A percentile compares a stretch with the other conserved stretches of the same genome.
Conservation (phyloP, 768 basidiomycete species). For the Krasilnikovozyma curviuscula region DNA sequence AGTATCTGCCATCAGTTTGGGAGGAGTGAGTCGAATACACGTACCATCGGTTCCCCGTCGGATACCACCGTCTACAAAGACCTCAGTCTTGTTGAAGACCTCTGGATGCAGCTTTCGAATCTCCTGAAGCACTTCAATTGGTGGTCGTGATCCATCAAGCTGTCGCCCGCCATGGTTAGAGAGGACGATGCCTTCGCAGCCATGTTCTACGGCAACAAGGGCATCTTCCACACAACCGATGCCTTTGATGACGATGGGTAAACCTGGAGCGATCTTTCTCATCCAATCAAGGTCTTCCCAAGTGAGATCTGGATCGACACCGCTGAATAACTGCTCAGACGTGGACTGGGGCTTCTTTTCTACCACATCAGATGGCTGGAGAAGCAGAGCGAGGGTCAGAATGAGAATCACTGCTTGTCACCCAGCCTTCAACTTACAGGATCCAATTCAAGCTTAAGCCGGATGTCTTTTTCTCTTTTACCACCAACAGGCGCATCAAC, state of each 20-base stretch:
- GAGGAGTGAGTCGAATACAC: no score
- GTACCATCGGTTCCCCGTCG: slow-evolving; percentile 22
- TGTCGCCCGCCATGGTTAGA: neutral
- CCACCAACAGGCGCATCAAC: slow-evolving; percentile 5
- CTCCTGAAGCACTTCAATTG: neutral
- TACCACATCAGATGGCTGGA: neutral
- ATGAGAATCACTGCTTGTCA: no score
- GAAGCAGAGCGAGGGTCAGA: no score
- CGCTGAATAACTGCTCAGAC: slow-evolving; percentile 5
- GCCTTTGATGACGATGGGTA: slow-evolving; percentile 28
- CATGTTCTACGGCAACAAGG: slow-evolving; percentile 25
- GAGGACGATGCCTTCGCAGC: slow-evolving; percentile 23
- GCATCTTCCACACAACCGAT: slow-evolving; percentile 27
- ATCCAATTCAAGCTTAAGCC: neutral
- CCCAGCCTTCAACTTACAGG: neutral
- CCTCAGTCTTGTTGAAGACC: neutral
- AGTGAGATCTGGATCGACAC: slow-evolving; percentile 17
- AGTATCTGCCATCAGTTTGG: neutral
- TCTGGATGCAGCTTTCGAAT: neutral
- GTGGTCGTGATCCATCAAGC: neutral
- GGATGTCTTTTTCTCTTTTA: neutral
- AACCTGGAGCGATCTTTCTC: slow-evolving; percentile 17
- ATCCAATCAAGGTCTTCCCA: slow-evolving; percentile 27
- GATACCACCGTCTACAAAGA: slow-evolving; percentile 14
- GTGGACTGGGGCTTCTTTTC: no score